A percentile compares a stretch with the other conserved stretches of the same genome.
Evolutionary conservation across 805 yeast species (phyloP).

Genomic region (Candida tammaniensis): DNA sequence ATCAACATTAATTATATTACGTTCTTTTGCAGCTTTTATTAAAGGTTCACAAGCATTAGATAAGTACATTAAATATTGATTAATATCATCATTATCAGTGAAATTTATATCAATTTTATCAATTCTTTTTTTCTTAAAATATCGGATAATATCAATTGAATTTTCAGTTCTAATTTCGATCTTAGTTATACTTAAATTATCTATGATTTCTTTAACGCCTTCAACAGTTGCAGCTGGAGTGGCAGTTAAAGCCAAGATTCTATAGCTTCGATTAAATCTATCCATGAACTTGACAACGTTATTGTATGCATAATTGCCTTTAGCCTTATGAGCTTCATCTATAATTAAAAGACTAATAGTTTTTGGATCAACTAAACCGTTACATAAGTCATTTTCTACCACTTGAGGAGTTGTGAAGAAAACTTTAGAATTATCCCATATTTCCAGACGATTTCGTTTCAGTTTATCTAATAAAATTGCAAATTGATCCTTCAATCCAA

Average conservation of each 20-base stretch:
- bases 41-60: constrained; percentile 68
- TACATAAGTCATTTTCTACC: constrained; percentile 80
- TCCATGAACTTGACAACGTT: constrained; percentile 67
- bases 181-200: constrained; percentile 67
- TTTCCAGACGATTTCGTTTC: constrained; percentile 57
- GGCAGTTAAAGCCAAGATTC: constrained; percentile 88
- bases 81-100: constrained; percentile 42
- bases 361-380: constrained; percentile 75
- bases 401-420: constrained; percentile 97
- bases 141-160: constrained; percentile 73
- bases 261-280: constrained; percentile 54
- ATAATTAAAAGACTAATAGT: constrained; percentile 72
- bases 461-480: constrained; percentile 72
- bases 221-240: constrained; percentile 91
- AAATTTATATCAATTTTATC: constrained; percentile 56
- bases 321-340: constrained; percentile 95
- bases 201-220: constrained; percentile 82
- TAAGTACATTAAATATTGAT: constrained; percentile 30
- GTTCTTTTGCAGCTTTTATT: constrained; percentile 59
- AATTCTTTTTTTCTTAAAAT: constrained; percentile 67
- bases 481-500: constrained; percentile 75
- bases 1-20: constrained; percentile 53
- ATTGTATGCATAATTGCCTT: constrained; percentile 85
- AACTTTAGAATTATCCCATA: constrained; percentile 77
- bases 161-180: constrained; percentile 86